Percentiles rank a stretch among this genome's conserved stretches.
These are phyloP conservation scores for Lizonia empirigonia DNA, from an alignment of 2,329 filamentous ascomycete genomes.

Conservation along the genomic window DNA sequence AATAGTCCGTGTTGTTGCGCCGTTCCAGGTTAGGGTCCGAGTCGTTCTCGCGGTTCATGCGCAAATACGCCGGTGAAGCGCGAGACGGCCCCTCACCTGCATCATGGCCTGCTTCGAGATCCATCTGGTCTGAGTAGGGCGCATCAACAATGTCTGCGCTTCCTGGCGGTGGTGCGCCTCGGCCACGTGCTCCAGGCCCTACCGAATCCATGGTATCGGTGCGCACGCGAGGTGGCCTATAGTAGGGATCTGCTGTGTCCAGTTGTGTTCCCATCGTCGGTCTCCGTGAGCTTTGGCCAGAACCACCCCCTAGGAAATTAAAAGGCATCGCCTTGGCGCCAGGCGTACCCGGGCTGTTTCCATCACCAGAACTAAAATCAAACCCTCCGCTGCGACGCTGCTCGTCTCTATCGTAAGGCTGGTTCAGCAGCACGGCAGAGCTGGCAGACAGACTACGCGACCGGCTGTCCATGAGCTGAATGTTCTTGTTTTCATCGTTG, in stretches of 20 bases:
- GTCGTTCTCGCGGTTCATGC: slow-evolving; percentile 50
- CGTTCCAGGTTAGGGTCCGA: slow-evolving; percentile 61
- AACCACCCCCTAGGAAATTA: slow-evolving; percentile 65
- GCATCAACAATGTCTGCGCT: slow-evolving; percentile 56
- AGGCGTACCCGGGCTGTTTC: slow-evolving; percentile 68
- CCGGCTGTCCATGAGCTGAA: slow-evolving; percentile 59
- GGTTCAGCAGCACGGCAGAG: slow-evolving; percentile 65
- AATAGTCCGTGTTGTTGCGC: slow-evolving; percentile 77
- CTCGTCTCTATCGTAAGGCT: slow-evolving; percentile 49
- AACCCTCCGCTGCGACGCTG: slow-evolving; percentile 58
- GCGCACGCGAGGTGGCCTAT: slow-evolving; percentile 78
- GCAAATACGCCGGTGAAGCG: slow-evolving; percentile 57
- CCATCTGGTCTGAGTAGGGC: slow-evolving; percentile 53
- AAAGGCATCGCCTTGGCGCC: slow-evolving; percentile 72
- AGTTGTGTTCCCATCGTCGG: slow-evolving; percentile 43
- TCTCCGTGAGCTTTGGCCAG: slow-evolving; percentile 50
- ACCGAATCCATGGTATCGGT: slow-evolving; percentile 61
- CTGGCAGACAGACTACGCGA: slow-evolving; percentile 66
- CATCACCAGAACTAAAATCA: slow-evolving; percentile 61
- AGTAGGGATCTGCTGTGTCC: slow-evolving; percentile 74
- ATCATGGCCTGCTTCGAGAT: slow-evolving; percentile 39
- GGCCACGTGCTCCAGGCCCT: slow-evolving; percentile 54
- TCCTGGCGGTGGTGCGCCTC: slow-evolving; percentile 49
- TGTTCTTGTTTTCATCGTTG: slow-evolving; percentile 68
- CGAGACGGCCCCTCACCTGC: slow-evolving; percentile 45